Evolutionary conservation across 1,284 basidiomycete genomes (phyloP).

Genomic region (Kalmanozyma brasiliensis): DNA sequence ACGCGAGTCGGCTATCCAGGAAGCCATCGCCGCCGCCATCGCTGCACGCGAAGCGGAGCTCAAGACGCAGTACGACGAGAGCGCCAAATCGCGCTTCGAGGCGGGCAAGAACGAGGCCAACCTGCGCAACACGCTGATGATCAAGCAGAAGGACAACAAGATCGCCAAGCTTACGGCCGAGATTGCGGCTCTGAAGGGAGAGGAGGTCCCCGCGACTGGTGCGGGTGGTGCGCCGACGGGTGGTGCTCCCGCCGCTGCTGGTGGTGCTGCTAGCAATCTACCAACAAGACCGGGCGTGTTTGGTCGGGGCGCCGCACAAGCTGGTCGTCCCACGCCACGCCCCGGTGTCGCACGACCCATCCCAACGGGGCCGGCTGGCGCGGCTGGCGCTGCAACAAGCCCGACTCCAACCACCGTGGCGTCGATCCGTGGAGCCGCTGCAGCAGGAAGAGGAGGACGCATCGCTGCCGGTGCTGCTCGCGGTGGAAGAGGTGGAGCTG

Average conservation of each 20-base stretch:
- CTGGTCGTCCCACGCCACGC: slow-evolving; percentile 15
- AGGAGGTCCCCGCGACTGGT: slow-evolving; percentile 14
- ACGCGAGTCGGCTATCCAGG: slow-evolving; percentile 37
- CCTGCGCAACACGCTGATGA: slow-evolving; percentile 63
- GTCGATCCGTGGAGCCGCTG: slow-evolving; percentile 44
- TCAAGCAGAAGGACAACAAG: slow-evolving; percentile 65
- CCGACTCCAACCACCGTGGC: slow-evolving; percentile 28
- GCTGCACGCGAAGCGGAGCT: slow-evolving; percentile 59
- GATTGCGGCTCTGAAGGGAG: slow-evolving; percentile 61
- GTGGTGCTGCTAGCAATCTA: slow-evolving; percentile 2
- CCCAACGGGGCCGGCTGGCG: slow-evolving; percentile 32
- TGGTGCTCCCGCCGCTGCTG: slow-evolving; percentile 4
- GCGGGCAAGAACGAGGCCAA: slow-evolving; percentile 66
- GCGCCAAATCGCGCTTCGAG: slow-evolving; percentile 60
- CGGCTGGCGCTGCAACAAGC: slow-evolving; percentile 1
- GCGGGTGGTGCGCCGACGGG: slow-evolving; percentile 10
- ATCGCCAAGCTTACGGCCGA: slow-evolving; percentile 62
- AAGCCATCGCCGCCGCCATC: slow-evolving; percentile 53
- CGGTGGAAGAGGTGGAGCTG: slow-evolving; percentile 28
- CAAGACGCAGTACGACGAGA: slow-evolving; percentile 55
- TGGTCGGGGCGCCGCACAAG: slow-evolving; percentile 40
- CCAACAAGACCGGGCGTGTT: slow-evolving; percentile 40
- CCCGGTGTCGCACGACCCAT: slow-evolving; percentile 19
- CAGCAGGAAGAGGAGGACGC: slow-evolving; percentile 31
- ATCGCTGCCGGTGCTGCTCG: slow-evolving; percentile 35